phyloP scores from a whole-genome alignment of 768 basidiomycete genomes.

The Agaricus blazei region DNA sequence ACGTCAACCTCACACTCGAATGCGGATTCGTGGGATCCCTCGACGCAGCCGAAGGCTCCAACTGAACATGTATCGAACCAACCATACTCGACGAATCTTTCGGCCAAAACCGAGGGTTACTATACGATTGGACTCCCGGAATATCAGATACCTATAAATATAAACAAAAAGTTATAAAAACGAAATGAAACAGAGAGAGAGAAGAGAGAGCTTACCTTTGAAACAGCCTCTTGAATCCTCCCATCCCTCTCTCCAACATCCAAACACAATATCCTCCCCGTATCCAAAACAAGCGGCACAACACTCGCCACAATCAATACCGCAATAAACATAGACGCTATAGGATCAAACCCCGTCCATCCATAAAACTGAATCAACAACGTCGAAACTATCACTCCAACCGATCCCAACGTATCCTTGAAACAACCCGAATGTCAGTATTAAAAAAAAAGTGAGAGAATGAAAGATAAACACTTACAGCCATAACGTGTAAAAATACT shows the following conservation, averaged over 20 bases:
- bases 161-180: constrained; percentile 13
- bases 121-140: constrained; percentile 79
- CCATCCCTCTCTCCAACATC: constrained; percentile 68
- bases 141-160: constrained; percentile 59
- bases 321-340: constrained; percentile 96
- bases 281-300: constrained; percentile 90
- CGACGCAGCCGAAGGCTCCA: constrained; percentile 57
- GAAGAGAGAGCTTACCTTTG: constrained; percentile 44
- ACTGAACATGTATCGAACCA: constrained; percentile 88
- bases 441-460: not conserved
- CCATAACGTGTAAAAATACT: constrained; percentile 96
- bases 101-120: constrained; percentile 88
- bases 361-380: constrained; percentile 93
- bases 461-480: constrained; percentile 43
- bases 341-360: constrained; percentile 98
- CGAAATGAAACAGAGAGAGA: constrained; percentile 13
- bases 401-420: constrained; percentile 92
- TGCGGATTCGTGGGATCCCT: constrained; percentile 53
- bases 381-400: constrained; percentile 97
- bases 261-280: constrained; percentile 80
- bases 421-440: not conserved
- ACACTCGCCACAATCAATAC: constrained; percentile 93
- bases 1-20: constrained; percentile 41
- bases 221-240: constrained; percentile 52
- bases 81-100: constrained; percentile 83